A percentile compares a stretch with the other conserved stretches of the same genome.
Conservation (phyloP, 352 stramenopile species). For the Pythium graminicola region DNA sequence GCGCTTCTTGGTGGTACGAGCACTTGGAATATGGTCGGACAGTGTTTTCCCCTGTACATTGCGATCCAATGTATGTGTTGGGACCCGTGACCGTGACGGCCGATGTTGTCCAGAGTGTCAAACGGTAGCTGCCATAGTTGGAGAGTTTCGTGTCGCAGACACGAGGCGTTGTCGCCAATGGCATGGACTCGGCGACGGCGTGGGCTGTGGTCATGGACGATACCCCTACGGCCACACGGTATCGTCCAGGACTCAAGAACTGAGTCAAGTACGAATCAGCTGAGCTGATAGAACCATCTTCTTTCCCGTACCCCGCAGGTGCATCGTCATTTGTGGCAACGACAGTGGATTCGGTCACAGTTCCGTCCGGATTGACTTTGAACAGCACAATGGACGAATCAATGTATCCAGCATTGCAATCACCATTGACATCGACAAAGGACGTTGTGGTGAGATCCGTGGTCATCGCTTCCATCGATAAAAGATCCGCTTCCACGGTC, state of each 20-base stretch:
- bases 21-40: slow-evolving; percentile 36
- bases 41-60: slow-evolving; percentile 31
- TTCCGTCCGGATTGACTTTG: slow-evolving; percentile 19
- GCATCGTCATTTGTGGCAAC: slow-evolving; percentile 46
- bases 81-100: slow-evolving; percentile 28
- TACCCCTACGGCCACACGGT: slow-evolving; percentile 53
- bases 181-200: slow-evolving; percentile 38
- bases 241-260: slow-evolving; percentile 33
- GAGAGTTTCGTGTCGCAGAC: slow-evolving; percentile 43
- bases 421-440: slow-evolving; percentile 54
- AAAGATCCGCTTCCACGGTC: slow-evolving; percentile 51
- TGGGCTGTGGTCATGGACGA: slow-evolving; percentile 39
- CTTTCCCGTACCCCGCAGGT: slow-evolving; percentile 30
- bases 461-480: slow-evolving; percentile 51
- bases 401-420: slow-evolving; percentile 66
- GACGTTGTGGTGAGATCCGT: slow-evolving; percentile 10
- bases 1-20: slow-evolving; percentile 48
- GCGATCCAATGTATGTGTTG: slow-evolving; percentile 55
- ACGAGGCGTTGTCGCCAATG: slow-evolving; percentile 28
- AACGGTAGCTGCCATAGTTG: slow-evolving; percentile 63
- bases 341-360: slow-evolving; percentile 17
- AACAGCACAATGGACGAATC: slow-evolving; percentile 63
- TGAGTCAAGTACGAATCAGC: slow-evolving; percentile 50
- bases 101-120: slow-evolving; percentile 41
- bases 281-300: slow-evolving; percentile 46